phyloP scores from a whole-genome alignment of 139 green algal genomes.

The Coccomyxa sp. region DNA sequence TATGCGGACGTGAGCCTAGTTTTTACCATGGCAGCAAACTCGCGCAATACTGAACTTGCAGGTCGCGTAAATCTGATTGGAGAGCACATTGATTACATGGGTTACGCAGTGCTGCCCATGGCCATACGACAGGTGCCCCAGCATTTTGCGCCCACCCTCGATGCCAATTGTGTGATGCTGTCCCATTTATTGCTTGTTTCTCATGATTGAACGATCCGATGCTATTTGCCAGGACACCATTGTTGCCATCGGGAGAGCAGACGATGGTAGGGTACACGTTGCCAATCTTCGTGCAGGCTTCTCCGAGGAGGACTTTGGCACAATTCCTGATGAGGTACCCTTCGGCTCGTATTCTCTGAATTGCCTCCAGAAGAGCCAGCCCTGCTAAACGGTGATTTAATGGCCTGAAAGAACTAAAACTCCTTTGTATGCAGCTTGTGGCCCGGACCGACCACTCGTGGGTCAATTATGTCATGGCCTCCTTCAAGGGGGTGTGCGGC shows the following conservation, averaged over 20 bases:
- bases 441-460: conserved; percentile 78
- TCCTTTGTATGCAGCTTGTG: conserved; percentile 55
- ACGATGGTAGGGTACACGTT: conserved; percentile 38
- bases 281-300: conserved; percentile 65
- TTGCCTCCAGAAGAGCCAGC: not conserved
- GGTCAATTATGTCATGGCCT: conserved; percentile 92
- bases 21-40: too few relatives aligned
- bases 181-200: not conserved
- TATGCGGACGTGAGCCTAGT: too few relatives aligned
- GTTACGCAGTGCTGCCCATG: conserved; percentile 97
- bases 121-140: conserved; percentile 74
- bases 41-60: conserved; percentile 20
- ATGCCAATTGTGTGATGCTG: not conserved
- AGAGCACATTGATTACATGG: conserved; percentile 98
- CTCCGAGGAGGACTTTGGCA: conserved; percentile 52
- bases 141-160: not conserved
- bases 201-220: too few relatives aligned
- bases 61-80: conserved; percentile 97
- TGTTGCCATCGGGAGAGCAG: conserved; percentile 53
- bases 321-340: conserved; percentile 68
- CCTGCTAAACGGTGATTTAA: not conserved
- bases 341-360: not conserved
- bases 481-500: conserved; percentile 76
- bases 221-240: conserved; percentile 58
- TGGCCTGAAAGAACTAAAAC: not conserved